Base-by-base conservation (phyloP, 371 early-diverging fungal species). In the Rhizopus delemar region DNA sequence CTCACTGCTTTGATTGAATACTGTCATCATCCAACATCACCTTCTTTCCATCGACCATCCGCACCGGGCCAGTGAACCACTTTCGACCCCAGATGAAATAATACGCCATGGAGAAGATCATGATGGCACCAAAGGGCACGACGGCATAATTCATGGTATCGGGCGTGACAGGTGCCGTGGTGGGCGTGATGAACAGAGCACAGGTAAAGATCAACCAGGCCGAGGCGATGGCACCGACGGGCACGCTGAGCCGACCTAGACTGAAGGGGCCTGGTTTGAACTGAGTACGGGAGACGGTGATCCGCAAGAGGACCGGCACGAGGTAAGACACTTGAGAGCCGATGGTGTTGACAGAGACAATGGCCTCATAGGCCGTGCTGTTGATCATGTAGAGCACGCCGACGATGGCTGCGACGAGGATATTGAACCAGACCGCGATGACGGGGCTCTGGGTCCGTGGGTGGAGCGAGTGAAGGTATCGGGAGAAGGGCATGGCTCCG, bases 401-500 rank as follows among this genome's bases (percentile, higher is more conserved):
- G 2, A 72, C 59, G 41, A 72, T 38, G 12, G 63, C 66, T 39
- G 77, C 75, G 7, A 80, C 64, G 3, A 68, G 45, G 13, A 77
- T 60, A 43, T 77, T 77, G 53, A 73, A 69, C 80, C 80, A 80
- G 29, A 80, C 80, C 34, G 80, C 75, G 49, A 60, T 61, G 8
- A 77, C 73, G 15, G 80, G 80, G 39, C 64, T 67, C 34, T 77
- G 62, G n/a, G 77, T 80, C 33, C 57, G 66, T 0, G 33, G 11
- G 38, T 80, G 58, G 8, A 80, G 56, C 0, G 51, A 57, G 36
- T 77, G 75, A 12, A 80, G 48, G n/a, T 63, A 49, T 12, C 68
- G 71, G 41, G 77, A 77, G 34, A 74, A 65, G 6, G 77, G 75
- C 77, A 80, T 73, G 7, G 77, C 89, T 16, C 87, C 87, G 67